Evolutionary conservation across 371 early-diverging fungal genomes (phyloP).

Genomic region (Saksenaea oblongispora): DNA sequence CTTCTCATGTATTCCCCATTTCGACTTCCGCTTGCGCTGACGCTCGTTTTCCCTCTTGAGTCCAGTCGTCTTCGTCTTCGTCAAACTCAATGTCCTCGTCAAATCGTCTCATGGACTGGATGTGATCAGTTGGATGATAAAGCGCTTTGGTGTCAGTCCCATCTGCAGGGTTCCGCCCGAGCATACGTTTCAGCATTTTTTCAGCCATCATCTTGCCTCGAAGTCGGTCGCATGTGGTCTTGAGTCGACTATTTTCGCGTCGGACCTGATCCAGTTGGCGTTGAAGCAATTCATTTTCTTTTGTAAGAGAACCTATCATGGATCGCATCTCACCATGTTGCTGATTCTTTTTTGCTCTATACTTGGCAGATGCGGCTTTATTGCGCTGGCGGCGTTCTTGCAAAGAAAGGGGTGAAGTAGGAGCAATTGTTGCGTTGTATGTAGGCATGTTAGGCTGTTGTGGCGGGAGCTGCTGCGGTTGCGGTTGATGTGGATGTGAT

Average conservation of each 20-base stretch:
- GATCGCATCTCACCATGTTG: conserved; percentile 61
- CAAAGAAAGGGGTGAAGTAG: conserved; percentile 42
- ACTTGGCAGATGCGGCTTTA: conserved; percentile 67
- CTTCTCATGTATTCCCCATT: neutral
- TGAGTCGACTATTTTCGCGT: conserved; percentile 50
- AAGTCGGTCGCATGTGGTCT: conserved; percentile 49
- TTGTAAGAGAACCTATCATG: conserved; percentile 43
- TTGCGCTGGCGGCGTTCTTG: conserved; percentile 60
- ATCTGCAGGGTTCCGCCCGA: neutral
- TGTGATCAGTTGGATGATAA: neutral
- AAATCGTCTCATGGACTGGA: neutral
- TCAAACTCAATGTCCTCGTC: neutral
- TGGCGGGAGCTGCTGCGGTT: neutral
- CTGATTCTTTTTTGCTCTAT: conserved; percentile 63
- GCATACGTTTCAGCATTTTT: conserved; percentile 53
- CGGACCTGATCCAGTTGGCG: conserved; percentile 52
- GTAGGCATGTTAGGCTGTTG: neutral
- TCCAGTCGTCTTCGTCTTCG: neutral
- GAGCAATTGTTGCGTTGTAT: neutral
- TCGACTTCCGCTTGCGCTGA: neutral
- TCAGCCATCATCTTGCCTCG: conserved; percentile 58
- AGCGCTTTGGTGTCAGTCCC: neutral
- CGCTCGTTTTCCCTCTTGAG: neutral
- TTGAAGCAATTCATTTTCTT: conserved; percentile 50
- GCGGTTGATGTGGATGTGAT: neutral